These are phyloP conservation scores for Metschnikowia koreensis DNA, from an alignment of 805 yeast species.

Conservation along the genomic window DNA sequence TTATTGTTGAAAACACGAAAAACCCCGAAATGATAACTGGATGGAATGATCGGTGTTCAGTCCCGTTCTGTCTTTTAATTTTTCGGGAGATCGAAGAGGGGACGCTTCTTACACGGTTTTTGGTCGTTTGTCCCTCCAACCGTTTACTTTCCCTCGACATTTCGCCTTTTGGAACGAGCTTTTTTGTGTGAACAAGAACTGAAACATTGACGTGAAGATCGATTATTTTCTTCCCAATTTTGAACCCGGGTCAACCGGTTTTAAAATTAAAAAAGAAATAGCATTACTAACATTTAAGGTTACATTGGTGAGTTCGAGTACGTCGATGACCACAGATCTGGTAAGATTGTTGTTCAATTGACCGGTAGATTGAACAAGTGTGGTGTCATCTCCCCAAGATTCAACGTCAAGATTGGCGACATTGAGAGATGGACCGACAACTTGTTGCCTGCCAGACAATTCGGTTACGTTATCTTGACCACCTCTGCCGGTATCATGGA, in stretches of 20 bases:
- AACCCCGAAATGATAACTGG: slow-evolving; percentile 97
- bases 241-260: no score
- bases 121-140: slow-evolving; percentile 36
- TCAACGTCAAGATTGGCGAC: slow-evolving; percentile 92
- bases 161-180: not conserved
- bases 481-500: slow-evolving; percentile 99
- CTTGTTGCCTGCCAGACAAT: slow-evolving; percentile 98
- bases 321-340: slow-evolving; percentile 37
- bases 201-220: not conserved
- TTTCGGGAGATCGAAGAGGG: slow-evolving; percentile 79
- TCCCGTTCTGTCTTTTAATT: slow-evolving; percentile 97
- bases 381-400: slow-evolving; percentile 98
- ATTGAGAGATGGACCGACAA: slow-evolving; percentile 98
- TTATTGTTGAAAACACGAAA: not conserved
- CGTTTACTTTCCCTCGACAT: slow-evolving; percentile 74
- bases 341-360: slow-evolving; percentile 37
- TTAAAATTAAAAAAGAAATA: no score
- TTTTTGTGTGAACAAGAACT: not conserved
- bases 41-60: slow-evolving; percentile 83
- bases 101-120: slow-evolving; percentile 67
- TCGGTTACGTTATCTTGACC: slow-evolving; percentile 96
- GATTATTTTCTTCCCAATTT: no score
- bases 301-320: slow-evolving; percentile 38
- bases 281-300: slow-evolving; percentile 24
- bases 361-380: slow-evolving; percentile 62